These are phyloP conservation scores for Quillaja saponaria DNA, from an alignment of 306 rosid species.

Conservation along the genomic window DNA sequence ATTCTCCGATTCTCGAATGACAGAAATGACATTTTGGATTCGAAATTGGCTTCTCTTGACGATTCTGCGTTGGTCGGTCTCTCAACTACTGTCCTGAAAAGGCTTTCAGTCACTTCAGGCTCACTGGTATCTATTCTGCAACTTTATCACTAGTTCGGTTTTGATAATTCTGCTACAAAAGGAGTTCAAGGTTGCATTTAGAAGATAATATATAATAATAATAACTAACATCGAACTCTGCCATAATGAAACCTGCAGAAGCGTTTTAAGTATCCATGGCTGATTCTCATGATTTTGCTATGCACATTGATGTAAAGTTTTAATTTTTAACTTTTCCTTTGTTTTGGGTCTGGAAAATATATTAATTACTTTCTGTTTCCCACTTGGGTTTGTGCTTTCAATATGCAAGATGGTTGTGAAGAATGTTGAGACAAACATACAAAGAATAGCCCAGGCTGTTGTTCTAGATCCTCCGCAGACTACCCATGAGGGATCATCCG, in stretches of 20 bases:
- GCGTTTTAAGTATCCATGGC: no score
- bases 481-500: constrained; percentile 8
- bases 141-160: no score
- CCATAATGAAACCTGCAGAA: no score
- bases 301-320: no score
- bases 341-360: no score
- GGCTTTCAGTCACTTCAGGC: constrained; percentile 64
- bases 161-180: not conserved
- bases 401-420: constrained; percentile 62
- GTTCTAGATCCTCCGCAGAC: constrained; percentile 72
- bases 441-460: constrained; percentile 66
- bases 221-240: no score
- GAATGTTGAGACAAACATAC: constrained; percentile 57
- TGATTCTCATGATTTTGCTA: no score
- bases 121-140: constrained; percentile 42
- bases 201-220: no score
- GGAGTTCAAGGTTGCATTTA: no score
- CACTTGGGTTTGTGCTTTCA: not conserved
- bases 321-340: no score
- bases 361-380: not conserved
- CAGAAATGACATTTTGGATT: constrained; percentile 12
- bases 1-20: constrained; percentile 55
- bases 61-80: constrained; percentile 69
- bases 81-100: constrained; percentile 62
- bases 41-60: constrained; percentile 50